A percentile compares a stretch with the other conserved stretches of the same genome.
phyloP scores from a whole-genome alignment of 371 early-diverging fungal species.

The Saksenaea oblongispora region DNA sequence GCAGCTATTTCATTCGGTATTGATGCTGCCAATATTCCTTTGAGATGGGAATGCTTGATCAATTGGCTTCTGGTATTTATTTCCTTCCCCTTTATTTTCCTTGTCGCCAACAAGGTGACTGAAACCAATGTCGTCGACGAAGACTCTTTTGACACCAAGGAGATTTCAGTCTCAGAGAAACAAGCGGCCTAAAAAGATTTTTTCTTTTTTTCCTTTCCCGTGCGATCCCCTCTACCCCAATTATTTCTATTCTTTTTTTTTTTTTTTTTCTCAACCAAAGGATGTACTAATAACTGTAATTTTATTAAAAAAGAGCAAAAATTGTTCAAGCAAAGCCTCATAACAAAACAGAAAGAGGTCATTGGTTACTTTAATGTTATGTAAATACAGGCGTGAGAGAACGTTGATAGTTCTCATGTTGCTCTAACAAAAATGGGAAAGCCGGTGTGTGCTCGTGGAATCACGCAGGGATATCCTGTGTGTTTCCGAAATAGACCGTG shows the following conservation, averaged over 20 bases:
- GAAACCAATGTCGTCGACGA: conserved; percentile 17
- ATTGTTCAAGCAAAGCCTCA: background rate
- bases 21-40: conserved; percentile 23
- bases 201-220: background rate
- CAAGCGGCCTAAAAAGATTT: background rate
- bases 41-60: conserved; percentile 28
- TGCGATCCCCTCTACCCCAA: background rate
- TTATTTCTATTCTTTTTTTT: background rate
- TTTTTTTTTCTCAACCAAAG: background rate
- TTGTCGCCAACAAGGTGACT: conserved; percentile 21
- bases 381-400: too few relatives aligned
- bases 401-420: too few relatives aligned
- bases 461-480: too few relatives aligned
- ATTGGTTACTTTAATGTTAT: too few relatives aligned
- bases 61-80: conserved; percentile 28
- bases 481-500: too few relatives aligned
- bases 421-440: too few relatives aligned
- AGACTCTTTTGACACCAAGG: background rate
- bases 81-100: conserved; percentile 27
- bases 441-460: too few relatives aligned
- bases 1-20: conserved; percentile 33
- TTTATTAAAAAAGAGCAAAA: background rate
- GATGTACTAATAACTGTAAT: conserved; percentile 3
- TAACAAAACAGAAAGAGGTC: background rate
- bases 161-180: background rate